A percentile compares a stretch with the other conserved stretches of the same genome.
These are phyloP conservation scores for Licmophora abbreviata DNA, from an alignment of 108 stramenopile species.

Conservation along the genomic window DNA sequence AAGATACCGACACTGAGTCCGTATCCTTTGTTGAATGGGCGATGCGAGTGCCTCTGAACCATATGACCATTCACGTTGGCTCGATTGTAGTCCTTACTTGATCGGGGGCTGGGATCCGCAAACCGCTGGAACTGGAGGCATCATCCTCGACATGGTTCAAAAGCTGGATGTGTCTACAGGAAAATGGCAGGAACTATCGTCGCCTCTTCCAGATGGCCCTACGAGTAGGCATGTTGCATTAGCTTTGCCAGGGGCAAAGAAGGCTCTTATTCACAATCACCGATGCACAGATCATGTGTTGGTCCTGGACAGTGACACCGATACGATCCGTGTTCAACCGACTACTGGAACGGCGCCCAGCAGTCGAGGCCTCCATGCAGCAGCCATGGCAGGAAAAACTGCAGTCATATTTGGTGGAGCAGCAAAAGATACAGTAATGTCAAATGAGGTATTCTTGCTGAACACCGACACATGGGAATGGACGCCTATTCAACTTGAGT, in stretches of 20 bases:
- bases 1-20: conserved; percentile 6
- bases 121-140: conserved; percentile 45
- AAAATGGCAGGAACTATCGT: conserved; percentile 6
- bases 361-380: conserved; percentile 56
- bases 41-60: too few species aligned
- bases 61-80: too few species aligned
- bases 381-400: conserved; percentile 13
- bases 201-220: conserved; percentile 41
- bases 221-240: conserved; percentile 66
- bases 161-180: conserved; percentile 14
- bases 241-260: conserved; percentile 15
- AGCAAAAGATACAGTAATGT: conserved; percentile 52
- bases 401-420: conserved; percentile 58
- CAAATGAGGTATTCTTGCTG: conserved; percentile 60
- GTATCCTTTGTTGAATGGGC: background rate
- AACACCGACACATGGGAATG: conserved; percentile 53
- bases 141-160: conserved; percentile 46
- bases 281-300: conserved; percentile 57
- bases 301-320: conserved; percentile 19
- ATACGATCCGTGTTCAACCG: conserved; percentile 28
- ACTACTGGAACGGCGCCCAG: conserved; percentile 39
- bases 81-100: conserved; percentile 15
- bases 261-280: conserved; percentile 60
- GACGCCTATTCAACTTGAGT: conserved; percentile 1
- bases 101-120: conserved; percentile 76